Evolutionary conservation across 23 red algal genomes (phyloP).

Genomic region (Agarophyton chilense): DNA sequence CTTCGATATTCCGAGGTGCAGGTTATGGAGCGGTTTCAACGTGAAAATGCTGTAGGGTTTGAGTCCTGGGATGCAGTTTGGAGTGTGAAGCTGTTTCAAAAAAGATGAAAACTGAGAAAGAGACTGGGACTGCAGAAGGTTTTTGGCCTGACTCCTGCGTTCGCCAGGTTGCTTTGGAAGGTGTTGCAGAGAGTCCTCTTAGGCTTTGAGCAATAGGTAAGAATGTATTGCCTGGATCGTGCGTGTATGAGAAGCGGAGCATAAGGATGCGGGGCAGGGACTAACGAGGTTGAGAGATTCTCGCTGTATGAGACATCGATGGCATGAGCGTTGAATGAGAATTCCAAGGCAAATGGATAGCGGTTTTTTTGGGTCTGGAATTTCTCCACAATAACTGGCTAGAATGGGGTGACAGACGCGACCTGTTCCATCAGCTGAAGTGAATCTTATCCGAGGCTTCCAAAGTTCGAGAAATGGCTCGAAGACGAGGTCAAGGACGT

Average conservation of each 20-base stretch:
- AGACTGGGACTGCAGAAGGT: background rate
- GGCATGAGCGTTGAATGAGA: background rate
- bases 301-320: background rate
- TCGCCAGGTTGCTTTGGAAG: background rate
- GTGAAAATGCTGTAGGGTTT: slow-evolving; percentile 21
- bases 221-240: background rate
- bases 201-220: background rate
- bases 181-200: background rate
- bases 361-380: background rate
- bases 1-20: slow-evolving; percentile 16
- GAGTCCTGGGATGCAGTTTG: background rate
- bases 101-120: background rate
- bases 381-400: background rate
- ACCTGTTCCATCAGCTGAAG: background rate
- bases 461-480: background rate
- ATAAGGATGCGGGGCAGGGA: background rate
- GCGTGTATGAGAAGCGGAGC: background rate
- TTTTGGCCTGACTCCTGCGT: background rate
- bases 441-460: background rate
- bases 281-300: background rate
- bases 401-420: background rate
- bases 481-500: background rate
- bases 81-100: background rate
- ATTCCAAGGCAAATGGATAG: background rate
- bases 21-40: slow-evolving; percentile 22